A percentile compares a stretch with the other conserved stretches of the same genome.
Conservation (phyloP, 164 flowering plant genomes). For the Magnolia changhungtana region DNA sequence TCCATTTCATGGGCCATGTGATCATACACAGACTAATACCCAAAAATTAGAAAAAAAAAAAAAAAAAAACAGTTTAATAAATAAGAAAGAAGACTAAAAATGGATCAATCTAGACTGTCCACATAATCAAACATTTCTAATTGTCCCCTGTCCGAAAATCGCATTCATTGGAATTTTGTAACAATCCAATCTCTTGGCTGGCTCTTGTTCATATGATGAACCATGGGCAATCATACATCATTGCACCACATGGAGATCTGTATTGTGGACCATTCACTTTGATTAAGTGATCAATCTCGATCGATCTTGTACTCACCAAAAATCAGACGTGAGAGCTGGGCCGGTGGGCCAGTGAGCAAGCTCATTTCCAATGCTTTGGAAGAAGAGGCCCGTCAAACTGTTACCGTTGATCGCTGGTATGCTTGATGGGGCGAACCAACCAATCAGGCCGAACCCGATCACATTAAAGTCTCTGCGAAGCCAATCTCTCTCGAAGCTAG, state of each 20-base stretch:
- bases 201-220: too few relatives aligned
- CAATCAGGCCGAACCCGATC: constrained; percentile 91
- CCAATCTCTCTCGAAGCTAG: constrained; percentile 80
- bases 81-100: background rate
- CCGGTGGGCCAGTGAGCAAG: constrained; percentile 84
- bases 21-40: constrained; percentile 74
- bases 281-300: background rate
- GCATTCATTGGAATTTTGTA: too few relatives aligned
- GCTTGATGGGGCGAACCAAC: constrained; percentile 96
- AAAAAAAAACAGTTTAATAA: too few relatives aligned
- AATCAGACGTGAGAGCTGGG: constrained; percentile 74
- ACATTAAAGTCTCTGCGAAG: constrained; percentile 74
- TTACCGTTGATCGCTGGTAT: constrained; percentile 76
- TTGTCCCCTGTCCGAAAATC: background rate
- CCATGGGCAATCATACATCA: too few relatives aligned
- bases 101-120: background rate
- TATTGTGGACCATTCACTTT: background rate
- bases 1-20: constrained; percentile 41
- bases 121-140: background rate
- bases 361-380: constrained; percentile 83
- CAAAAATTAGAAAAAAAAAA: background rate
- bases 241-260: too few relatives aligned
- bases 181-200: too few relatives aligned
- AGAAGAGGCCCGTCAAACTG: constrained; percentile 90
- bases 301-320: constrained; percentile 48